Evolutionary conservation across 2,329 filamentous ascomycete genomes (phyloP).

Genomic region (Pseudomassariella vexata): DNA sequence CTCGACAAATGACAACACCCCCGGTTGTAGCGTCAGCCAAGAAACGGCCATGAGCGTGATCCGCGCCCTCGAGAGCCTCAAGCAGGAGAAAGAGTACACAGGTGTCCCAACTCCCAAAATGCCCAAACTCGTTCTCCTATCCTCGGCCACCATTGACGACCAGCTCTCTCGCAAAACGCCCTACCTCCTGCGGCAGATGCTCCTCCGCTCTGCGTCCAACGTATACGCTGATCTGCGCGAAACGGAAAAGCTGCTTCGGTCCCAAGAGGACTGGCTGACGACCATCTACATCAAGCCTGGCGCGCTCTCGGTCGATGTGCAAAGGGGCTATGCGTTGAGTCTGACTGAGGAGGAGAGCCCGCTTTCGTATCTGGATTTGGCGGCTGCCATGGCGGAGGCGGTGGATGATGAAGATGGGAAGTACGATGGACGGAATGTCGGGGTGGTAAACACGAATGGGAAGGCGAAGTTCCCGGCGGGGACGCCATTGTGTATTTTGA

Average conservation of each 20-base stretch:
- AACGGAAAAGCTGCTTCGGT: conserved; percentile 30
- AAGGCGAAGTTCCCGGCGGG: conserved; percentile 26
- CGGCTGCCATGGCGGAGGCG: conserved; percentile 42
- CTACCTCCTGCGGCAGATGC: conserved; percentile 18
- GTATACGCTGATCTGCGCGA: conserved; percentile 31
- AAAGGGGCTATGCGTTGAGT: conserved; percentile 34
- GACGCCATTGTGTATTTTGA: conserved; percentile 24
- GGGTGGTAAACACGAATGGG: conserved; percentile 21
- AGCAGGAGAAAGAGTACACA: no score
- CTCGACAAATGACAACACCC: conserved; percentile 36
- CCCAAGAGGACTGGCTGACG: conserved; percentile 29
- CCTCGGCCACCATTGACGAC: conserved; percentile 34
- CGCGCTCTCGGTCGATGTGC: conserved; percentile 27
- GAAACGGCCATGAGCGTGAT: conserved; percentile 31
- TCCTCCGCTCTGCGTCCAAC: conserved; percentile 25
- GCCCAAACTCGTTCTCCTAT: conserved; percentile 36
- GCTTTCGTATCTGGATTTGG: conserved; percentile 36
- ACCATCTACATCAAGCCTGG: conserved; percentile 37
- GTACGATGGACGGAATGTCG: conserved; percentile 19
- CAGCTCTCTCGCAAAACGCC: conserved; percentile 27
- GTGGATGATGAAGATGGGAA: conserved; percentile 26
- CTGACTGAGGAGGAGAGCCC: conserved; percentile 29
- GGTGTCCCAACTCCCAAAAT: conserved; percentile 6
- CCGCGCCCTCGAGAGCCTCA: conserved; percentile 24
- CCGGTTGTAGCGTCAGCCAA: conserved; percentile 29